Conservation (phyloP, 805 yeast genomes). For the Lipomyces spencermartinsiae region DNA sequence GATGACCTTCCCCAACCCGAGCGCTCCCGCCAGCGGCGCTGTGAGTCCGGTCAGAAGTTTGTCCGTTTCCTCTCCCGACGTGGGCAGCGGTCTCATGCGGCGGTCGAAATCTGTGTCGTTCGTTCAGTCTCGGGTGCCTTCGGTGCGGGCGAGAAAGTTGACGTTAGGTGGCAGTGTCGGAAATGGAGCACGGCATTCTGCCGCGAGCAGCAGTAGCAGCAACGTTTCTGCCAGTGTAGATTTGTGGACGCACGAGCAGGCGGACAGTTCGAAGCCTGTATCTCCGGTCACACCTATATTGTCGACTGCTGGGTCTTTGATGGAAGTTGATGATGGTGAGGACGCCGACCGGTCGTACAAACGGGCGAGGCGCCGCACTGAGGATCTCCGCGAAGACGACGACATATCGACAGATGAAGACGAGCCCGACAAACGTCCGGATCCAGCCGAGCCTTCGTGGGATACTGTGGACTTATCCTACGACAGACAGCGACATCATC, state of each 20-base stretch:
- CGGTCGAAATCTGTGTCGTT: slow-evolving; percentile 33
- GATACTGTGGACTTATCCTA: neutral
- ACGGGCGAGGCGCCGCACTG: slow-evolving; percentile 18
- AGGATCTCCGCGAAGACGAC: neutral
- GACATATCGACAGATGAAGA: slow-evolving; percentile 10
- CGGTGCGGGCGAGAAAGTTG: slow-evolving; percentile 21
- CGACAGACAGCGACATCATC: neutral
- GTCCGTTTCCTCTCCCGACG: slow-evolving; percentile 1
- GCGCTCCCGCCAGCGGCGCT: neutral
- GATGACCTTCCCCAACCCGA: slow-evolving; percentile 1
- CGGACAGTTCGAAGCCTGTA: slow-evolving; percentile 9
- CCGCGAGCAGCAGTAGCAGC: neutral
- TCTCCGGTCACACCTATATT: slow-evolving; percentile 20
- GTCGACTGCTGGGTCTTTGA: slow-evolving; percentile 10
- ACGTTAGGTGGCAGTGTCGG: slow-evolving; percentile 12
- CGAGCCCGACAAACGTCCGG: neutral
- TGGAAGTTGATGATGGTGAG: slow-evolving; percentile 25
- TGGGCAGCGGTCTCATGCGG: slow-evolving; percentile 17
- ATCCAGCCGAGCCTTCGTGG: neutral
- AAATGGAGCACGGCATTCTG: neutral
- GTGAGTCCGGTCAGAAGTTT: slow-evolving; percentile 2
- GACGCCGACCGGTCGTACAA: slow-evolving; percentile 27
- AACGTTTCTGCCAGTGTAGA: neutral
- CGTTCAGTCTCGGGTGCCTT: slow-evolving; percentile 15
- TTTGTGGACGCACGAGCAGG: slow-evolving; percentile 6